phyloP scores from a whole-genome alignment of 306 rosid genomes.

The Glycine tomentella region DNA sequence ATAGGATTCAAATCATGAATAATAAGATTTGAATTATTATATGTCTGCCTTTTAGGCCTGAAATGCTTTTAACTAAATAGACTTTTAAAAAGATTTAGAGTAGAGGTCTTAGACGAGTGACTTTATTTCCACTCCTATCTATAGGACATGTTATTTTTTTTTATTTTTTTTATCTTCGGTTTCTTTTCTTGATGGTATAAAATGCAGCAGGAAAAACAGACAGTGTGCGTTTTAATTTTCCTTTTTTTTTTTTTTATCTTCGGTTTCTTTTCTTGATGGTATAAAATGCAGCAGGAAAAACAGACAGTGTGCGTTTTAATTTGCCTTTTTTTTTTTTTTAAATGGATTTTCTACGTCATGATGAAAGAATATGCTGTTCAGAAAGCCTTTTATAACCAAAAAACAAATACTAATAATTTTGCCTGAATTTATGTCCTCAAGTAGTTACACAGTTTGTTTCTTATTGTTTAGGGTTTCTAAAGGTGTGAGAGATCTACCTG shows the following conservation, averaged over 20 bases:
- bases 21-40: no score
- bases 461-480: conserved; percentile 75
- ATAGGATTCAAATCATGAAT: no score
- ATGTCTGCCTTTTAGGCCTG: no score
- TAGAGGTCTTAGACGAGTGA: no score
- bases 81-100: no score
- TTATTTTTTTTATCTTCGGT: background rate
- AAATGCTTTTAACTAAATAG: no score
- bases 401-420: conserved; percentile 29
- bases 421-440: conserved; percentile 20
- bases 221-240: conserved; percentile 28
- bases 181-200: conserved; percentile 31
- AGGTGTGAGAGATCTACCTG: conserved; percentile 96
- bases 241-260: background rate
- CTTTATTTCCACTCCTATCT: no score
- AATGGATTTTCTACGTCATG: conserved; percentile 23
- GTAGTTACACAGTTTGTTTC: conserved; percentile 39
- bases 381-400: background rate
- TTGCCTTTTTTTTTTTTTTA: background rate
- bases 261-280: conserved; percentile 31
- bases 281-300: conserved; percentile 14
- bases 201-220: conserved; percentile 12
- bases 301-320: conserved; percentile 17
- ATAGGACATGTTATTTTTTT: no score
- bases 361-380: conserved; percentile 41